phyloP scores from a whole-genome alignment of 2,329 filamentous ascomycete species.

The Claviceps africana region DNA sequence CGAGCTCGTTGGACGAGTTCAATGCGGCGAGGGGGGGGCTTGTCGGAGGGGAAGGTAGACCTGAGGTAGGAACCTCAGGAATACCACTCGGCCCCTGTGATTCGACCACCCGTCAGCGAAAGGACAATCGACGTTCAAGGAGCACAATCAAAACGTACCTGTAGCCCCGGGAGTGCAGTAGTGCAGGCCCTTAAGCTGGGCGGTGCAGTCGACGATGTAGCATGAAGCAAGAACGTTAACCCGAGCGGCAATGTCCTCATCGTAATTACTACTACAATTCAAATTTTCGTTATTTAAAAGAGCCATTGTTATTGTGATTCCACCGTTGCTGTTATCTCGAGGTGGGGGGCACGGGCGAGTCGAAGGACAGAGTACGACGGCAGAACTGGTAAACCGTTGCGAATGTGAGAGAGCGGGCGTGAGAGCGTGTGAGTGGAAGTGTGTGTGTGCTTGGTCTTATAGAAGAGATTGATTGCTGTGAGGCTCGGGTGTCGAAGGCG shows the following conservation, averaged over 20 bases:
- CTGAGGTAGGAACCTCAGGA: slow-evolving; percentile 81
- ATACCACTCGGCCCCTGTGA: slow-evolving; percentile 73
- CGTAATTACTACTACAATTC: slow-evolving; percentile 65
- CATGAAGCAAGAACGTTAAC: slow-evolving; percentile 79
- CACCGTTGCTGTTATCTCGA: slow-evolving; percentile 11
- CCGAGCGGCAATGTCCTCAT: slow-evolving; percentile 48
- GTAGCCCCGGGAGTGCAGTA: slow-evolving; percentile 88
- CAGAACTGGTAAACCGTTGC: slow-evolving; percentile 5
- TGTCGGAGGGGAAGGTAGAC: slow-evolving; percentile 70
- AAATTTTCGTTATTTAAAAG: slow-evolving; percentile 57
- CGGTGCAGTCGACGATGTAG: slow-evolving; percentile 67
- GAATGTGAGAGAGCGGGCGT: background rate
- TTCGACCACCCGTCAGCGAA: slow-evolving; percentile 8
- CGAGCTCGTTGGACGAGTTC: slow-evolving; percentile 53
- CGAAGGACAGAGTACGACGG: background rate
- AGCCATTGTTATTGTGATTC: slow-evolving; percentile 34
- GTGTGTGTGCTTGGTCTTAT: background rate
- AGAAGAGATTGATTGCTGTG: background rate
- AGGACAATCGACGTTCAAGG: background rate
- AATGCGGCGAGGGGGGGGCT: slow-evolving; percentile 78
- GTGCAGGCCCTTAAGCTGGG: slow-evolving; percentile 70
- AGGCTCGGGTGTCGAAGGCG: background rate
- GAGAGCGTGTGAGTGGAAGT: background rate
- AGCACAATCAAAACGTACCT: slow-evolving; percentile 34
- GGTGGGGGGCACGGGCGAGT: slow-evolving; percentile 1